Evolutionary conservation across 495 filamentous ascomycete species (phyloP).

Genomic region (Penicillium flavigenum): DNA sequence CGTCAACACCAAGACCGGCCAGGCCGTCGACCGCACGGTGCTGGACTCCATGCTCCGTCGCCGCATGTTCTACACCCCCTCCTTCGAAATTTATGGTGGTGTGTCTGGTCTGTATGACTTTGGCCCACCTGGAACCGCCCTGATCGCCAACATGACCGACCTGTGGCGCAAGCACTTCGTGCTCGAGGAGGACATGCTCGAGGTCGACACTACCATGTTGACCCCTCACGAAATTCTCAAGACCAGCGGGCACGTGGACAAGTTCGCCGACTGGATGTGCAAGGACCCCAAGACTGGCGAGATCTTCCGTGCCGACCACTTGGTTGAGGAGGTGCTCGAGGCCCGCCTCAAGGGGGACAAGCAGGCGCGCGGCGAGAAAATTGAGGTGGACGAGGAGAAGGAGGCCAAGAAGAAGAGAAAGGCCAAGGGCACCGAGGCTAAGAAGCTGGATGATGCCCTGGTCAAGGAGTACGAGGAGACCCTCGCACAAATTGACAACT

Average conservation of each 20-base stretch:
- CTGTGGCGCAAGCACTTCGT: constrained; percentile 91
- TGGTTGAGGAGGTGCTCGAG: constrained; percentile 92
- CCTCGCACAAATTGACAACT: constrained; percentile 73
- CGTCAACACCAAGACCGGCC: constrained; percentile 76
- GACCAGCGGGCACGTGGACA: constrained; percentile 95
- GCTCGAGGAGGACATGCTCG: constrained; percentile 86
- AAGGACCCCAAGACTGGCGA: constrained; percentile 97
- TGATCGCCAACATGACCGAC: constrained; percentile 85
- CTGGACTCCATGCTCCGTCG: constrained; percentile 84
- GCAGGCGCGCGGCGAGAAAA: constrained; percentile 69
- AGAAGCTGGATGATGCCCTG: constrained; percentile 63
- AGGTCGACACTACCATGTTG: constrained; percentile 81
- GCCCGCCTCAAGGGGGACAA: constrained; percentile 76
- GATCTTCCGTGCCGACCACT: constrained; percentile 91
- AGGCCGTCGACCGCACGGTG: constrained; percentile 75
- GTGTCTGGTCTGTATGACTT: constrained; percentile 84
- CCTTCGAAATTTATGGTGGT: constrained; percentile 92
- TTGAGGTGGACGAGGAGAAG: constrained; percentile 64
- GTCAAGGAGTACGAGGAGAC: constrained; percentile 67
- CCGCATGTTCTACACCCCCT: constrained; percentile 89
- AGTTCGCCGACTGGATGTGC: constrained; percentile 99
- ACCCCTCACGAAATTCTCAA: constrained; percentile 90
- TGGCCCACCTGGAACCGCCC: constrained; percentile 75
- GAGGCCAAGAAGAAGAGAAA: constrained; percentile 68
- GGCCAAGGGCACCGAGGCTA: constrained; percentile 53